Evolutionary conservation across 75 land plant species (phyloP).

Genomic region (Picea glauca): DNA sequence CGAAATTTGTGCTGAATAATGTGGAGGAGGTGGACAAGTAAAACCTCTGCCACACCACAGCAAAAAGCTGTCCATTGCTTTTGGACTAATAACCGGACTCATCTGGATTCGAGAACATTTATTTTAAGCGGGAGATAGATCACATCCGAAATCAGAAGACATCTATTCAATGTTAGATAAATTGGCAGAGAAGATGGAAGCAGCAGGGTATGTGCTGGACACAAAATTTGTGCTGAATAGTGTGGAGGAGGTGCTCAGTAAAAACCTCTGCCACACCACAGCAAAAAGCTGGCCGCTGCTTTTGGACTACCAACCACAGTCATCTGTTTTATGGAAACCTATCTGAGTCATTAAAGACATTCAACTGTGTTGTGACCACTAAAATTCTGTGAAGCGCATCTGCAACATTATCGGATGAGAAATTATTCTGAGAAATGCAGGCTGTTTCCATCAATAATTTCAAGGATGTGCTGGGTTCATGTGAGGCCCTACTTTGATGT

Average conservation of each 20-base stretch:
- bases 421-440: conserved; percentile 11
- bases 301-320: conserved; percentile 9
- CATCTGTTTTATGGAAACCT: neutral
- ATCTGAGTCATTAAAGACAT: conserved; percentile 8
- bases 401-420: neutral
- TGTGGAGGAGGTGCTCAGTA: conserved; percentile 12
- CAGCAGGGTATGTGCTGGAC: conserved; percentile 17
- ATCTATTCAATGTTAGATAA: conserved; percentile 12
- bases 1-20: conserved; percentile 4
- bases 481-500: neutral
- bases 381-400: conserved; percentile 3
- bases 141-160: conserved; percentile 5
- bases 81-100: conserved; percentile 8
- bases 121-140: conserved; percentile 9
- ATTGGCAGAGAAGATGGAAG: conserved; percentile 4
- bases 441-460: conserved; percentile 12
- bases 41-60: conserved; percentile 7
- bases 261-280: conserved; percentile 9
- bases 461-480: conserved; percentile 9
- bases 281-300: conserved; percentile 15
- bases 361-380: conserved; percentile 11
- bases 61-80: conserved; percentile 8
- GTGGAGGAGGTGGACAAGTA: conserved; percentile 11
- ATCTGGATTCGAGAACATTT: conserved; percentile 7
- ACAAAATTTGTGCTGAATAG: conserved; percentile 1